Base-by-base conservation (phyloP, 75 land plant genomes). In the Azolla pinnata region DNA sequence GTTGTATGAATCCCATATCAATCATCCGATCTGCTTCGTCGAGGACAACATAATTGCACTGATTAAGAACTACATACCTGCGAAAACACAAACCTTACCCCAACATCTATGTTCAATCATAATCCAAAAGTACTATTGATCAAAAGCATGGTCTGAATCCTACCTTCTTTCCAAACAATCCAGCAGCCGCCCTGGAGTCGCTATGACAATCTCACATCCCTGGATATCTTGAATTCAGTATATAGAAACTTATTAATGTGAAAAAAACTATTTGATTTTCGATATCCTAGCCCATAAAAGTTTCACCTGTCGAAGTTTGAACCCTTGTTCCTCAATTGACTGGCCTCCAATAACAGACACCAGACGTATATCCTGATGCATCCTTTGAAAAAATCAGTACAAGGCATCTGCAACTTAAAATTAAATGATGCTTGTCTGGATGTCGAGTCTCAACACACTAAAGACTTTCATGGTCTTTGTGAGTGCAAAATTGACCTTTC, bases 1-100 rank as follows among this genome's bases (percentile, higher is more conserved):
- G 71, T 27, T 16, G 54, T 25, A 61, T 65, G 30, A 68, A 68
- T 27, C 57, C 65, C 46, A 54, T 46, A 35, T 54, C 71, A 60
- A 68, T 61, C 71, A 68, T 68, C 29, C 57, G 35, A 61, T 61
- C 71, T 19, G 63, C 71, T 34, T 68, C 65, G 34, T 61, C 71
- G 1, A 68, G 54, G 31, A 68, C 71, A 3, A 61, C 65, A 53
- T 68, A 68, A 29, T 61, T 68, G 57, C 71, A 68, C 24, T 68
- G 71, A 29, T 68, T 60, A 7, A 68, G 57, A n/a, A 62, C 64
- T 16, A 59, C 64, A 47, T 62, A 62, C 18, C 64, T 40, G 29
- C 58, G 28, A 30, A 67, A 4, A 47, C n/a, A 45, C 28, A 61
- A n/a, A 61, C 5, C 20, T 14, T 45, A 44, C 21, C 57, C 60